phyloP scores from a whole-genome alignment of 2,329 filamentous ascomycete genomes.

The Talaromyces sp. region DNA sequence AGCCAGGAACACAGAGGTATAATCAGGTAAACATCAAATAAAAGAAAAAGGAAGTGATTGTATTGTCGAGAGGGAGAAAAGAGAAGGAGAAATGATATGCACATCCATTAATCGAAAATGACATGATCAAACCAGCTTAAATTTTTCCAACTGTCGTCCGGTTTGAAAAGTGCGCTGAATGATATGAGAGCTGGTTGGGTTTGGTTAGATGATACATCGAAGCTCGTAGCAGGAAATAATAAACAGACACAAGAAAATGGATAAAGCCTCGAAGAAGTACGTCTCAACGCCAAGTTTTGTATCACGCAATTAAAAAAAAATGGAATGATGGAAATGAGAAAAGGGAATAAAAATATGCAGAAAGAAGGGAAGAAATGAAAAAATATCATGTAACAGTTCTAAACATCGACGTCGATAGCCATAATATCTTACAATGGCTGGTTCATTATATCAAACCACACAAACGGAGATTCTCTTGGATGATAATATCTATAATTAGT shows the following conservation, averaged over 20 bases:
- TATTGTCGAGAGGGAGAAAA: not conserved
- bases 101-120: not conserved
- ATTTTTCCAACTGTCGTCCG: not conserved
- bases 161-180: not conserved
- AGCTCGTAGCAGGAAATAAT: constrained; percentile 15
- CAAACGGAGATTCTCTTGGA: constrained; percentile 96
- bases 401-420: constrained; percentile 16
- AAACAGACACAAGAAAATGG: constrained; percentile 24
- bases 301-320: constrained; percentile 27
- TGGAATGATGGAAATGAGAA: constrained; percentile 13
- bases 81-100: constrained; percentile 1
- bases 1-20: not conserved
- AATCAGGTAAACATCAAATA: not conserved
- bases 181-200: not conserved
- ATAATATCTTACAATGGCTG: constrained; percentile 15
- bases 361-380: constrained; percentile 28
- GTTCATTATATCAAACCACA: constrained; percentile 85
- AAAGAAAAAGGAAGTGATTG: not conserved
- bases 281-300: constrained; percentile 34
- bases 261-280: constrained; percentile 31
- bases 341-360: constrained; percentile 18
- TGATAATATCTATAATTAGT: constrained; percentile 79
- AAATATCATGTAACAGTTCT: constrained; percentile 17
- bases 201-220: constrained; percentile 12
- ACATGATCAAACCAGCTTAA: not conserved